phyloP scores from a whole-genome alignment of 2,329 filamentous ascomycete genomes.

The Ramularia endophylla region DNA sequence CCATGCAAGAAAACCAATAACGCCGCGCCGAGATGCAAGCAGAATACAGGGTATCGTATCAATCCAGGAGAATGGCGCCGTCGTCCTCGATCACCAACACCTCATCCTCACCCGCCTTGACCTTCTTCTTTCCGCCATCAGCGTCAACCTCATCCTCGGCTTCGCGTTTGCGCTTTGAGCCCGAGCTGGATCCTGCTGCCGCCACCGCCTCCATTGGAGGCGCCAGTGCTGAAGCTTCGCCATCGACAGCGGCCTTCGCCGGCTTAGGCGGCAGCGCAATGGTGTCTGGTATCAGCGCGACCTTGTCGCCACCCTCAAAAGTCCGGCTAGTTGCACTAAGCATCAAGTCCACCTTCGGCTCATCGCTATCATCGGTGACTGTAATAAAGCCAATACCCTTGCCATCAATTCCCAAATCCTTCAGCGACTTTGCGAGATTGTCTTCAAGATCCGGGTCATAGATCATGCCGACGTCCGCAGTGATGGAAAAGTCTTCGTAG shows the following conservation, averaged over 20 bases:
- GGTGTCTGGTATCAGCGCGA: constrained; percentile 14
- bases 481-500: constrained; percentile 74
- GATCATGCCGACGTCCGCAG: constrained; percentile 62
- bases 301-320: constrained; percentile 7
- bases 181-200: constrained; percentile 1
- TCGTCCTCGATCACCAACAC: constrained; percentile 22
- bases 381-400: constrained; percentile 67
- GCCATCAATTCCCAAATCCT: constrained; percentile 64
- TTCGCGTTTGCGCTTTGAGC: constrained; percentile 27
- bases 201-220: too few species aligned
- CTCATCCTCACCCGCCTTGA: constrained; percentile 12
- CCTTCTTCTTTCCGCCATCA: constrained; percentile 21
- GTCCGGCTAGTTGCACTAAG: constrained; percentile 37
- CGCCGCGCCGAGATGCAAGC: not conserved
- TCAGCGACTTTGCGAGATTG: constrained; percentile 73
- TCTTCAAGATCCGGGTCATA: constrained; percentile 88
- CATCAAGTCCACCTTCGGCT: constrained; percentile 74
- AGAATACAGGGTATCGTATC: constrained; percentile 8
- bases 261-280: constrained; percentile 19
- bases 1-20: not conserved
- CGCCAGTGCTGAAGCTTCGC: too few species aligned
- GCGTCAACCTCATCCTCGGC: constrained; percentile 20
- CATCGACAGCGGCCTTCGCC: constrained; percentile 14
- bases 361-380: constrained; percentile 75
- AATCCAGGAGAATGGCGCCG: constrained; percentile 28